These are phyloP conservation scores for Botryotinia globosa DNA, from an alignment of 2,329 filamentous ascomycete genomes.

Conservation along the genomic window DNA sequence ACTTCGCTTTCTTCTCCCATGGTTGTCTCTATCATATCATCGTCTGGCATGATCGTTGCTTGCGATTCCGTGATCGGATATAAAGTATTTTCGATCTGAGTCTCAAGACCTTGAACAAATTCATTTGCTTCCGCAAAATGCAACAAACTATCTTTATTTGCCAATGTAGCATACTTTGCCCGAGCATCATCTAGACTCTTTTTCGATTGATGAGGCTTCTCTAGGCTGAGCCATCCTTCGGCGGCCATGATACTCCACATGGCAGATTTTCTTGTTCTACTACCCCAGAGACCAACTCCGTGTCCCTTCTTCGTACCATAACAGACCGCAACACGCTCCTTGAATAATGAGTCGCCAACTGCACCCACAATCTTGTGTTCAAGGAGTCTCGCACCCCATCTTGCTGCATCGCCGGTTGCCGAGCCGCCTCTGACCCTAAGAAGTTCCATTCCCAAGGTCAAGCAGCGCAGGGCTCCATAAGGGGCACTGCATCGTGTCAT, in stretches of 20 bases:
- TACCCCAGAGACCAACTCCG: slow-evolving; percentile 65
- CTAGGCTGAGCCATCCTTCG: slow-evolving; percentile 77
- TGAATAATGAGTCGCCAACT: slow-evolving; percentile 77
- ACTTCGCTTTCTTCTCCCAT: slow-evolving; percentile 50
- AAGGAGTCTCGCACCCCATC: slow-evolving; percentile 77
- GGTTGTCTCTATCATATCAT: slow-evolving; percentile 19
- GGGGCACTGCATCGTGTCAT: slow-evolving; percentile 76
- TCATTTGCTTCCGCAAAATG: slow-evolving; percentile 51
- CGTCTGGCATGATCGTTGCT: slow-evolving; percentile 17
- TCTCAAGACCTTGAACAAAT: slow-evolving; percentile 53
- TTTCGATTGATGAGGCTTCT: slow-evolving; percentile 75
- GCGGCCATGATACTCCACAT: slow-evolving; percentile 84
- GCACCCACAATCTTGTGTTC: slow-evolving; percentile 73
- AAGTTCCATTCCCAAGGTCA: slow-evolving; percentile 76
- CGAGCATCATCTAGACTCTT: slow-evolving; percentile 70
- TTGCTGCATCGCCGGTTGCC: slow-evolving; percentile 80
- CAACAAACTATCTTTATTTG: slow-evolving; percentile 50
- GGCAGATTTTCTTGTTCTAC: slow-evolving; percentile 77
- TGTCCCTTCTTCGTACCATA: slow-evolving; percentile 71
- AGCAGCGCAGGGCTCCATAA: slow-evolving; percentile 75
- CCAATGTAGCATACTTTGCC: slow-evolving; percentile 51
- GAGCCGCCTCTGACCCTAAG: slow-evolving; percentile 76
- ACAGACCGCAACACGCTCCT: slow-evolving; percentile 81
- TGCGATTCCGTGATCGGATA: slow-evolving; percentile 33
- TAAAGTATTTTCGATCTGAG: slow-evolving; percentile 35